Evolutionary conservation across 768 basidiomycete genomes (phyloP).

Genomic region (Podaxis pistillaris): DNA sequence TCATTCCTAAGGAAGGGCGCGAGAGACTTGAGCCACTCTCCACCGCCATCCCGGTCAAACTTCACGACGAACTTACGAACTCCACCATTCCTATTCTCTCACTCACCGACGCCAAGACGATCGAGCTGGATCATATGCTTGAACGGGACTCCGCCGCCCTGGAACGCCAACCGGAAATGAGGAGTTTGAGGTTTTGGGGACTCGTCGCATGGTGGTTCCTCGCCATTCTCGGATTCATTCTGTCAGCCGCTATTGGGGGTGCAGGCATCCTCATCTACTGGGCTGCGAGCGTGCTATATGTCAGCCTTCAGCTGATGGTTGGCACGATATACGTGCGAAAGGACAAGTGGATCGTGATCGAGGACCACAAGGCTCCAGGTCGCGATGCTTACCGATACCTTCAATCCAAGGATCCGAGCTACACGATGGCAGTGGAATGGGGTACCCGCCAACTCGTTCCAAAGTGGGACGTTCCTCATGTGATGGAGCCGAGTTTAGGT

Average conservation of each 20-base stretch:
- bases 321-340: constrained; percentile 12
- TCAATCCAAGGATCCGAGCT: constrained; percentile 13
- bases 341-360: constrained; percentile 16
- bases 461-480: constrained; percentile 2
- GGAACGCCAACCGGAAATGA: constrained; percentile 6
- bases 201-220: not conserved
- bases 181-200: not conserved
- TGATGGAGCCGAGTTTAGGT: not conserved
- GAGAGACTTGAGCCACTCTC: constrained; percentile 7
- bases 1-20: not conserved
- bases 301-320: not conserved
- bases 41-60: constrained; percentile 1
- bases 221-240: not conserved
- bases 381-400: constrained; percentile 3
- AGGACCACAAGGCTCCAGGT: constrained; percentile 13
- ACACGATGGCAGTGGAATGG: constrained; percentile 12
- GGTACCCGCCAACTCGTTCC: constrained; percentile 5
- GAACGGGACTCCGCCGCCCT: constrained; percentile 1
- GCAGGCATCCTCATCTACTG: not conserved
- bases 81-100: constrained; percentile 8
- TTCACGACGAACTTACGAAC: not conserved
- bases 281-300: not conserved
- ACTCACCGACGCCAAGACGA: constrained; percentile 1
- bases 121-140: constrained; percentile 17
- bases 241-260: not conserved